Percentiles rank a stretch among this genome's conserved stretches.
phyloP scores from a whole-genome alignment of 805 yeast species.

The Cyberlindnera sargentensis region DNA sequence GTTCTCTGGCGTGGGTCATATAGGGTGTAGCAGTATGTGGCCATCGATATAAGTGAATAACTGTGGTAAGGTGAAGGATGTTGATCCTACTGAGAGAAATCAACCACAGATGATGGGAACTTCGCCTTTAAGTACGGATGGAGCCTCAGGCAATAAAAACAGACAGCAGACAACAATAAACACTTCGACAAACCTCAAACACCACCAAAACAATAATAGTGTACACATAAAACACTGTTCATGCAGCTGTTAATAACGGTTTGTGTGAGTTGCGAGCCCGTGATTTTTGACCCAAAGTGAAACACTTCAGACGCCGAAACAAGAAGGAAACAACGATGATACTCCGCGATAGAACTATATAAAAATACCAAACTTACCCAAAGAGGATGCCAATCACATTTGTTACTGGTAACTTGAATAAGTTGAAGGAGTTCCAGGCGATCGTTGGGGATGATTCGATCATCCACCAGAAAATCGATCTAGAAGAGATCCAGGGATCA shows the following conservation, averaged over 20 bases:
- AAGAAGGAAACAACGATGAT: not conserved
- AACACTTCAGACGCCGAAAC: not conserved
- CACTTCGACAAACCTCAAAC: too few species aligned
- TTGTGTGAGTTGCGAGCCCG: not conserved
- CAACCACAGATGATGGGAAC: too few species aligned
- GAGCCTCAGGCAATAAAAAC: too few species aligned
- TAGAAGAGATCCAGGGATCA: constrained; percentile 89
- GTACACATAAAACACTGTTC: not conserved
- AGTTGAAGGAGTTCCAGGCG: constrained; percentile 75
- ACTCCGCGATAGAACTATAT: not conserved
- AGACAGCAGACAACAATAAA: too few species aligned
- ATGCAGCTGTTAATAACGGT: not conserved
- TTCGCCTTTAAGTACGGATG: too few species aligned
- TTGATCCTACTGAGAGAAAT: too few species aligned
- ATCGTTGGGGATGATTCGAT: constrained; percentile 52
- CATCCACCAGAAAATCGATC: constrained; percentile 61
- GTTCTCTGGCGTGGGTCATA: constrained; percentile 1
- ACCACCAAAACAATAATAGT: too few species aligned
- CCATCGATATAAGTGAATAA: constrained; percentile 1
- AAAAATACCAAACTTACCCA: not conserved
- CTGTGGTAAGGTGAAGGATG: too few species aligned
- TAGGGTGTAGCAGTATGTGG: constrained; percentile 8
- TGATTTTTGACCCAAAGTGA: not conserved
- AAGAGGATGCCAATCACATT: constrained; percentile 42
- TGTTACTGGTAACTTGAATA: constrained; percentile 86